Evolutionary conservation across 2,329 filamentous ascomycete species (phyloP).

Genomic region (Monilinia laxa): DNA sequence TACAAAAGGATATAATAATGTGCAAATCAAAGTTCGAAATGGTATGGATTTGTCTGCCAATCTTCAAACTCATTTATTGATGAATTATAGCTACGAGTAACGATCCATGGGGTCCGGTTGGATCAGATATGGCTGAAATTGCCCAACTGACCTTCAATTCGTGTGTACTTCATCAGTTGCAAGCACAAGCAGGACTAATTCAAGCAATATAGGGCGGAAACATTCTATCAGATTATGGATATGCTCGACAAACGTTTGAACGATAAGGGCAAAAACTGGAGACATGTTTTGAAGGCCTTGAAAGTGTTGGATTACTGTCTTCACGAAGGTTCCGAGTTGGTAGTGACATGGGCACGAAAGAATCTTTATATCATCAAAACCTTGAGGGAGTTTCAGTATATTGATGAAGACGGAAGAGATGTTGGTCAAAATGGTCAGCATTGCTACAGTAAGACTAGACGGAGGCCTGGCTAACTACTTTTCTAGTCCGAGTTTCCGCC

Average conservation of each 20-base stretch:
- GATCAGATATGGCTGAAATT: slow-evolving; percentile 98
- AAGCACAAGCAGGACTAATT: slow-evolving; percentile 22
- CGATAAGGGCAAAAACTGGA: slow-evolving; percentile 99
- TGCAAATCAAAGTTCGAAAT: slow-evolving; percentile 98
- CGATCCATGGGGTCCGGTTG: slow-evolving; percentile 96
- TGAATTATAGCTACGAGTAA: slow-evolving; percentile 83
- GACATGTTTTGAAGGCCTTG: slow-evolving; percentile 93
- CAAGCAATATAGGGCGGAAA: slow-evolving; percentile 62
- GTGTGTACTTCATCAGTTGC: slow-evolving; percentile 53
- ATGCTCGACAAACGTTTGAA: slow-evolving; percentile 99
- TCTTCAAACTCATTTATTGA: slow-evolving; percentile 35
- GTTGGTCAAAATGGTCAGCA: slow-evolving; percentile 90
- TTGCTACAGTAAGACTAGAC: background rate
- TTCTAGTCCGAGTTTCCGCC: slow-evolving; percentile 83
- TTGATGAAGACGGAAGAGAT: slow-evolving; percentile 92
- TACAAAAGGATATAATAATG: slow-evolving; percentile 95
- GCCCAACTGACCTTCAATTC: slow-evolving; percentile 97
- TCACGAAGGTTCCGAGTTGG: slow-evolving; percentile 93
- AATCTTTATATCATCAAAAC: slow-evolving; percentile 99
- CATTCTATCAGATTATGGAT: slow-evolving; percentile 99
- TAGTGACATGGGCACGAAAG: slow-evolving; percentile 96
- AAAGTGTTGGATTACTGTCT: slow-evolving; percentile 98
- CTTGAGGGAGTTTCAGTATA: slow-evolving; percentile 91
- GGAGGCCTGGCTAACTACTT: slow-evolving; percentile 34
- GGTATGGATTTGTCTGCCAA: slow-evolving; percentile 58